Conservation (phyloP, 495 filamentous ascomycete genomes). For the Tricharina praecox region DNA sequence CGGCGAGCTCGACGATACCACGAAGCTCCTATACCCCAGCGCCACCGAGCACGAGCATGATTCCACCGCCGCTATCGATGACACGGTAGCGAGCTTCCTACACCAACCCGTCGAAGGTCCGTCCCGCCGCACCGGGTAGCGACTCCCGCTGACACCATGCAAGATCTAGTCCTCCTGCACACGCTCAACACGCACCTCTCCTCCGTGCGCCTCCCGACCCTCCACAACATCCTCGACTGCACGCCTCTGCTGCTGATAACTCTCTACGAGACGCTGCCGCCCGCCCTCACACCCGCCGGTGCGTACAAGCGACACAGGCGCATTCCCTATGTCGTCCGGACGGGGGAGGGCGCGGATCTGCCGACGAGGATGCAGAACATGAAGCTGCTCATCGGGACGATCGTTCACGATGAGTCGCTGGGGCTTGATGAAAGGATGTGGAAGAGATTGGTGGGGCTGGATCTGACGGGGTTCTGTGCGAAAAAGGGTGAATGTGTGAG, state of each 20-base stretch:
- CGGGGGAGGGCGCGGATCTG: conserved; percentile 3
- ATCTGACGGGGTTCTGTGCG: conserved; percentile 19
- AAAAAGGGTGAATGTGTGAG: conserved; percentile 12
- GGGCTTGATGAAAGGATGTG: conserved; percentile 35
- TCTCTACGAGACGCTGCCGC: conserved; percentile 18
- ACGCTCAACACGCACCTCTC: conserved; percentile 17
- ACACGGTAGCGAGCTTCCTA: not conserved
- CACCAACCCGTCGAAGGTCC: conserved; percentile 1
- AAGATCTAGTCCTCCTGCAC: conserved; percentile 20
- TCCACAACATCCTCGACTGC: conserved; percentile 20
- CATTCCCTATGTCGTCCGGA: conserved; percentile 16
- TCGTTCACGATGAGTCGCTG: conserved; percentile 44
- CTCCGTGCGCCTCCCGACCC: conserved; percentile 13
- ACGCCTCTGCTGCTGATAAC: conserved; percentile 20
- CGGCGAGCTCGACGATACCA: too few relatives aligned
- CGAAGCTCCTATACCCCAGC: too few relatives aligned
- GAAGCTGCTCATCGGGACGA: conserved; percentile 56
- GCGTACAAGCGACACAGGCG: conserved; percentile 3
- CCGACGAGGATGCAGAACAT: conserved; percentile 14
- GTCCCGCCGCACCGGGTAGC: not conserved
- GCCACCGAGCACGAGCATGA: not conserved
- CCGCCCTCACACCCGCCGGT: not conserved
- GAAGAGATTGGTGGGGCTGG: conserved; percentile 11
- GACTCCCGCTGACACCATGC: conserved; percentile 10
- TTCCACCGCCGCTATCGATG: not conserved